Evolutionary conservation across 2,329 filamentous ascomycete species (phyloP), one percentile per base, ranked within the genome.

Genomic region (Fusarium sp.): DNA sequence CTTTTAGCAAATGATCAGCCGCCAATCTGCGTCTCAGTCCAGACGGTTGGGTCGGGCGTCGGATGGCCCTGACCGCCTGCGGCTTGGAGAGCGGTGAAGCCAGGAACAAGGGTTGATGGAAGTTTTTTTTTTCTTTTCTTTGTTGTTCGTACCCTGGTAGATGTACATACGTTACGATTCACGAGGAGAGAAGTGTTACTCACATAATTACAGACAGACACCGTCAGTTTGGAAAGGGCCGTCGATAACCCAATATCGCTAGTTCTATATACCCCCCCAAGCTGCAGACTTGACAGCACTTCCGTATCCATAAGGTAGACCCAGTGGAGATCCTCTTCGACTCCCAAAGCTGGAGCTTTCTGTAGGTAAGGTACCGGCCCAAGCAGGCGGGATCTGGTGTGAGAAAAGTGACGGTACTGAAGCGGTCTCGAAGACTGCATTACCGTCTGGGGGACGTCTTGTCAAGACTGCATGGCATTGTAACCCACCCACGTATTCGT

Each of bases 351-450:
- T 57, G 49, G 42, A 51, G 44, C 61, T 57, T 57, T 44, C 65
- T 74, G 64, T 72, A 72, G 71, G 69, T 74, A 75, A 72, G 72
- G 69, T 74, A 75, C 72, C 58, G 72, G 60, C 73, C 73, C 73
- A 75, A 69, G 68, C 71, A 56, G 69, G 62, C 72, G 73, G 73
- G 71, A 75, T 71, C 72, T 74, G 67, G 67, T 74, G 71, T 73
- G 65, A 66, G 20, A 42, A 52, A 27, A 52, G 34, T 13, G 18
- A 37, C 34, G 18, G 34, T 37, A 37, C 34, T 37, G 34, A 64
- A 57, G 65, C 67, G 53, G 70, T 70, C 67, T 69, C 61, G 57
- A 55, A 64, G 55, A 40, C 60, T 62, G 47, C 61, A 51, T 48
- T 42, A 22, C 32, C 30, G 61, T 57, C 49, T 52, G 49, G 44